Percentiles rank a stretch among this genome's conserved stretches.
phyloP scores from a whole-genome alignment of 75 land plant species.

The Larix kaempferi region DNA sequence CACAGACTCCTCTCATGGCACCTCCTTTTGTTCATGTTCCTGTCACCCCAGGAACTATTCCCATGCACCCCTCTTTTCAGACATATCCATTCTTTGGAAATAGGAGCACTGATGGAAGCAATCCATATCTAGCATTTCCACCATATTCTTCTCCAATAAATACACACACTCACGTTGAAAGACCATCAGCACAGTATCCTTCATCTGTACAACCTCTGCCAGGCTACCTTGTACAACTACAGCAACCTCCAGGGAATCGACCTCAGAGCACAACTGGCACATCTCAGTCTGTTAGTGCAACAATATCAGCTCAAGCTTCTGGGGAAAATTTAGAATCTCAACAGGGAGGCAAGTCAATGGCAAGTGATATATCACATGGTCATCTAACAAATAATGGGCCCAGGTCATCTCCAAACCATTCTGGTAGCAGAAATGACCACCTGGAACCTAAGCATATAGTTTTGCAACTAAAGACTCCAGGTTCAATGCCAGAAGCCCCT shows the following conservation, averaged over 20 bases:
- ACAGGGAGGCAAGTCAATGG: too few relatives aligned
- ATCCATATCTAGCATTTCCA: slow-evolving; percentile 55
- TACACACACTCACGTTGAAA: slow-evolving; percentile 54
- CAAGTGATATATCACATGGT: neutral
- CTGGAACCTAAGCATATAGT: neutral
- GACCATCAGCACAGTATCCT: slow-evolving; percentile 50
- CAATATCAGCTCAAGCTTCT: neutral
- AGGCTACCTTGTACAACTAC: slow-evolving; percentile 12
- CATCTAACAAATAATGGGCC: neutral
- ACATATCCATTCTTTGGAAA: slow-evolving; percentile 65
- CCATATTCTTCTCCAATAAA: slow-evolving; percentile 47
- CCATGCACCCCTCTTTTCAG: slow-evolving; percentile 77
- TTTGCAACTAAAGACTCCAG: slow-evolving; percentile 9
- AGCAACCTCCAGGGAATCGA: slow-evolving; percentile 8
- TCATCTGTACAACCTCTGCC: slow-evolving; percentile 21
- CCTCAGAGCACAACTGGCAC: slow-evolving; percentile 3
- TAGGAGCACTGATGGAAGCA: slow-evolving; percentile 50
- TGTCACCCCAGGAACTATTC: slow-evolving; percentile 58
- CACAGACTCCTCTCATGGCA: slow-evolving; percentile 17
- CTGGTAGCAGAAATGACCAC: slow-evolving; percentile 3
- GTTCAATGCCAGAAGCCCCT: neutral
- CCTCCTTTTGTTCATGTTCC: slow-evolving; percentile 34
- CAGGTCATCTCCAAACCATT: slow-evolving; percentile 6
- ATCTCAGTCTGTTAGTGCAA: slow-evolving; percentile 6
- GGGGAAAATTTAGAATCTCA: slow-evolving; percentile 3